Evolutionary conservation across 2,329 filamentous ascomycete species (phyloP).

Genomic region (Ceratocystis cubensis): DNA sequence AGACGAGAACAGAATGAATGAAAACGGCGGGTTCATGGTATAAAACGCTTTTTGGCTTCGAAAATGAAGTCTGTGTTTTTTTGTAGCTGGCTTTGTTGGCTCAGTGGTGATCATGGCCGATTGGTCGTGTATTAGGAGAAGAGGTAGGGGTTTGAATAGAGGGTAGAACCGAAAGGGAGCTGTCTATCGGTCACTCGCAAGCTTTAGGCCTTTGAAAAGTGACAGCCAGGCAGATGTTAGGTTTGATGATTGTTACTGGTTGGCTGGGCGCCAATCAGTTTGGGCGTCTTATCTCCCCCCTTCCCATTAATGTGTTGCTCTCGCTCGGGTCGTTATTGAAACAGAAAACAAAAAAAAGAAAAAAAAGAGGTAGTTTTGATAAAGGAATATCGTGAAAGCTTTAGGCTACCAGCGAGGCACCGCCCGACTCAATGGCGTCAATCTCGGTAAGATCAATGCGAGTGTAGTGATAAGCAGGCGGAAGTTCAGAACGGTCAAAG

Average conservation of each 20-base stretch:
- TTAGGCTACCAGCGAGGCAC: conserved; percentile 42
- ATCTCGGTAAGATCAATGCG: conserved; percentile 74
- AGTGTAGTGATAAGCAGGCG: conserved; percentile 64
- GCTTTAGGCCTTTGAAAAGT: too few species aligned
- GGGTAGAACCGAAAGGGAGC: too few species aligned
- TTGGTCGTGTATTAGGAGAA: background rate
- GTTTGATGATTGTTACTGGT: background rate
- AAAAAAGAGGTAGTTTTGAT: background rate
- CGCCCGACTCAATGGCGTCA: conserved; percentile 87
- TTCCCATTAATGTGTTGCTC: background rate
- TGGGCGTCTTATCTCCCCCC: background rate
- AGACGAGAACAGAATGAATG: background rate
- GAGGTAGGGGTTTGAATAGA: background rate
- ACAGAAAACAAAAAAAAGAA: background rate
- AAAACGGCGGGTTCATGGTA: background rate
- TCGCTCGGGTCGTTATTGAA: background rate
- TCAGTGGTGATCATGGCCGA: background rate
- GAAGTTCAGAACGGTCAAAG: conserved; percentile 84
- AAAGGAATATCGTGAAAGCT: background rate
- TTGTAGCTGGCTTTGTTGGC: too few species aligned
- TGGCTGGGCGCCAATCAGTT: background rate
- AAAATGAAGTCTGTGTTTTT: too few species aligned
- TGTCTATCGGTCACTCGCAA: too few species aligned
- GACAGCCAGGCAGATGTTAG: too few species aligned
- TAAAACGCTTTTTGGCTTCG: background rate